Evolutionary conservation across 1,139 yeast species (phyloP).

Genomic region (Saccharomyces hybrid): DNA sequence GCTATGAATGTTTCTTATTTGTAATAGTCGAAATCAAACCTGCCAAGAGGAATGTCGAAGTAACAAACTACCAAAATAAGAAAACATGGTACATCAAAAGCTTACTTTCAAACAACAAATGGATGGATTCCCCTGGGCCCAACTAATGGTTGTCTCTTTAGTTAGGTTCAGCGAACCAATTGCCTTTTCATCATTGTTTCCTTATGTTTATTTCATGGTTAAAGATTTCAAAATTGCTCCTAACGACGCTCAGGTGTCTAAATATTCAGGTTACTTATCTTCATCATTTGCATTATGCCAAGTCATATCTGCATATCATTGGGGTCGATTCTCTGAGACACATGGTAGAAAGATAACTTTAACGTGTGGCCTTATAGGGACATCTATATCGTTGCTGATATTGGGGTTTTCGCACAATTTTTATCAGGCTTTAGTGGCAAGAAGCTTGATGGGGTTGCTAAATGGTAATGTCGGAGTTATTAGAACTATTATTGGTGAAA

Average conservation of each 20-base stretch:
- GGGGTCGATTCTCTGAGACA: constrained; percentile 51
- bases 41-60: background rate
- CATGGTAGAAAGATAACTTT: constrained; percentile 54
- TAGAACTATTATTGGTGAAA: constrained; percentile 54
- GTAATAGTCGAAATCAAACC: background rate
- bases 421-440: constrained; percentile 45
- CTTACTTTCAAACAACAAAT: constrained; percentile 31
- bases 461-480: constrained; percentile 59
- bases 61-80: background rate
- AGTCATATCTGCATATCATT: constrained; percentile 47
- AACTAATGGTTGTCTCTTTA: constrained; percentile 40
- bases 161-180: constrained; percentile 55
- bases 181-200: constrained; percentile 56
- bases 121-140: constrained; percentile 45
- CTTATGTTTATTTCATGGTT: constrained; percentile 59
- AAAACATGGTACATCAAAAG: constrained; percentile 8
- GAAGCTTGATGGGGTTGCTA: constrained; percentile 47
- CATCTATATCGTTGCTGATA: constrained; percentile 40
- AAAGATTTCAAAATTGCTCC: constrained; percentile 47
- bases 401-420: constrained; percentile 49
- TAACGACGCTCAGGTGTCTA: constrained; percentile 45
- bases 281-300: constrained; percentile 49
- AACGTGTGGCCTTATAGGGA: constrained; percentile 46
- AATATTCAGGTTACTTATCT: constrained; percentile 52
- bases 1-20: background rate